Evolutionary conservation across 108 stramenopile species (phyloP).

Genomic region (Fragilariopsis cylindrus): DNA sequence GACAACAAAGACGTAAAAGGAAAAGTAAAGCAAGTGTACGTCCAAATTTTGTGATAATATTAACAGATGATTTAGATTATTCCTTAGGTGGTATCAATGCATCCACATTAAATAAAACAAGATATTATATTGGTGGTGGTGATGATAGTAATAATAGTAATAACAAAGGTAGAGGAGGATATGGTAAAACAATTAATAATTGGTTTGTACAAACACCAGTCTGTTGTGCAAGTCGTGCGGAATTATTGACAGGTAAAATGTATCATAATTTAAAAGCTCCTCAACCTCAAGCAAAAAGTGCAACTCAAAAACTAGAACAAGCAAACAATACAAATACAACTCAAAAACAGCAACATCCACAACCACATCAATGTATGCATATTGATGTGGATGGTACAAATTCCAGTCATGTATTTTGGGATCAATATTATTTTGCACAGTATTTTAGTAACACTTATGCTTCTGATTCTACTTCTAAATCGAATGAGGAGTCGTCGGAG

Average conservation of each 20-base stretch:
- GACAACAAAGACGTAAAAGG: not conserved
- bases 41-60: slow-evolving; percentile 53
- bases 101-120: slow-evolving; percentile 32
- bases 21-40: not conserved
- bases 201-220: slow-evolving; percentile 56
- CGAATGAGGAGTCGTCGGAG: no score
- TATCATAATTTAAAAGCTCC: slow-evolving; percentile 36
- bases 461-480: not conserved
- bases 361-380: slow-evolving; percentile 35
- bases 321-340: no score
- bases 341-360: no score
- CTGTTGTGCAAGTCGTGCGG: slow-evolving; percentile 49
- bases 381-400: slow-evolving; percentile 19
- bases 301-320: not conserved
- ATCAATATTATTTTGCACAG: slow-evolving; percentile 33
- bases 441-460: slow-evolving; percentile 4
- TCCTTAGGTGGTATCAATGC: slow-evolving; percentile 40
- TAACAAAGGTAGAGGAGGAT: not conserved
- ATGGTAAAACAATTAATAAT: slow-evolving; percentile 34
- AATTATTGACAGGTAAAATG: slow-evolving; percentile 43
- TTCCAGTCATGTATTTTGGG: slow-evolving; percentile 28
- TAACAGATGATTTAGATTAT: slow-evolving; percentile 56
- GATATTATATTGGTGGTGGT: slow-evolving; percentile 19
- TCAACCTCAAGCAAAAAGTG: not conserved
- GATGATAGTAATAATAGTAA: not conserved